phyloP scores from a whole-genome alignment of 192 early-diverging fungal species.

The Podila verticillata region DNA sequence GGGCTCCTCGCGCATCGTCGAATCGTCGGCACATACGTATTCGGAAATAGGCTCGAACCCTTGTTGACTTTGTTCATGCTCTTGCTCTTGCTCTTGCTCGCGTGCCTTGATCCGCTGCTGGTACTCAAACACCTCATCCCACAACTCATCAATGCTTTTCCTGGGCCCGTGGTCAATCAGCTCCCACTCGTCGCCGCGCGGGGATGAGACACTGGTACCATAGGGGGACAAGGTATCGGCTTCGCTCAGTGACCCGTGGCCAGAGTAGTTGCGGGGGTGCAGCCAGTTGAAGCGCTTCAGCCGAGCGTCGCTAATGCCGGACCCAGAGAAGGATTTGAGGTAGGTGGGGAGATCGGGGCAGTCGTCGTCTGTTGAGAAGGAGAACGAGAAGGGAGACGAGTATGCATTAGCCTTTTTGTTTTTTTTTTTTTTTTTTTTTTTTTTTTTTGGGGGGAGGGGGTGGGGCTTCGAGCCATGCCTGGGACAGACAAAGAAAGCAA shows the following conservation, averaged over 20 bases:
- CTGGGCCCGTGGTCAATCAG: conserved; percentile 31
- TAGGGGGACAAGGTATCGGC: conserved; percentile 30
- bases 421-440: too few relatives aligned
- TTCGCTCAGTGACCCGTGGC: conserved; percentile 29
- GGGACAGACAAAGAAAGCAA: too few relatives aligned
- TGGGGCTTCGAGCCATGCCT: too few relatives aligned
- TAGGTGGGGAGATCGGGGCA: conserved; percentile 13
- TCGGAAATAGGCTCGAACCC: not conserved
- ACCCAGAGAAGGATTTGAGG: conserved; percentile 23
- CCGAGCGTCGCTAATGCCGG: conserved; percentile 30
- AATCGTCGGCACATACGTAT: conserved; percentile 1
- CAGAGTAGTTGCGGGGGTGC: conserved; percentile 34
- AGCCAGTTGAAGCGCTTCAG: conserved; percentile 37
- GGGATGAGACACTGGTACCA: conserved; percentile 41
- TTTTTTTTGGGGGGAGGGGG: too few relatives aligned
- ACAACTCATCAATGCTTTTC: conserved; percentile 38
- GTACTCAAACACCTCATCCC: conserved; percentile 49
- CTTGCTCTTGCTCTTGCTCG: conserved; percentile 23
- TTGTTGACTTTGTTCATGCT: not conserved
- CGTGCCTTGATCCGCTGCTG: conserved; percentile 32
- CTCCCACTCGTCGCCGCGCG: conserved; percentile 48
- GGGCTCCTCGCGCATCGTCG: not conserved
- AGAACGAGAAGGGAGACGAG: too few relatives aligned
- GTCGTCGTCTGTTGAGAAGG: not conserved
- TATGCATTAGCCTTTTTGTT: too few relatives aligned